These are phyloP conservation scores for Aureobasidium sp. DNA, from an alignment of 2,329 filamentous ascomycete genomes.

Conservation along the genomic window DNA sequence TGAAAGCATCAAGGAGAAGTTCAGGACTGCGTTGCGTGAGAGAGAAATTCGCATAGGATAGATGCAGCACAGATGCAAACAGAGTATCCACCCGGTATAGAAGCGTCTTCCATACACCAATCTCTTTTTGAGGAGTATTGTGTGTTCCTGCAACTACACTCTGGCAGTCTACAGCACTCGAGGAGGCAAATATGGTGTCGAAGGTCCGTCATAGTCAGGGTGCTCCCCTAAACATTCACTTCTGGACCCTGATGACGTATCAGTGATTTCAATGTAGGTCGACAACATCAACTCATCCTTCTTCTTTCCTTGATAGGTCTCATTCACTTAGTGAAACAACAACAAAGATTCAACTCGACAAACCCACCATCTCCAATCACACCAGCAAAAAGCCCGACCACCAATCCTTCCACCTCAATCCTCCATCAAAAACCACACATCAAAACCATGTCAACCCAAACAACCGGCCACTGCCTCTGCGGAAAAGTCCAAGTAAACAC, in stretches of 20 bases:
- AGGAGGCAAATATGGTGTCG: too few relatives aligned
- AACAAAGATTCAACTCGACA: too few relatives aligned
- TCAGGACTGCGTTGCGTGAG: neutral
- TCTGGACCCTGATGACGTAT: neutral
- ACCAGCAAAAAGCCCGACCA: too few relatives aligned
- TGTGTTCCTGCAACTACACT: too few relatives aligned
- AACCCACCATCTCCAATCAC: too few relatives aligned
- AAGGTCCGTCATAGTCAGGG: neutral
- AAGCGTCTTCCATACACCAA: neutral
- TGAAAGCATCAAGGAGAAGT: slow-evolving; percentile 17
- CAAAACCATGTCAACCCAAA: neutral
- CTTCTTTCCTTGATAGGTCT: neutral
- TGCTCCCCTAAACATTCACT: neutral
- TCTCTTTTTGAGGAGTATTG: too few relatives aligned
- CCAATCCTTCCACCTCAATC: too few relatives aligned
- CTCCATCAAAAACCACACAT: neutral
- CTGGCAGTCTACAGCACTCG: too few relatives aligned
- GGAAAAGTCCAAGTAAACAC: slow-evolving; percentile 1
- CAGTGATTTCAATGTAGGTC: neutral
- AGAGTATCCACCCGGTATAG: neutral
- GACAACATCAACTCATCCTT: neutral
- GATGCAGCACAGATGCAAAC: neutral
- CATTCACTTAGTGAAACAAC: too few relatives aligned
- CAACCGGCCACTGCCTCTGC: slow-evolving; percentile 9
- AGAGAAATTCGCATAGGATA: neutral